These are phyloP conservation scores for Alternaria conjuncta DNA, from an alignment of 2,329 filamentous ascomycete genomes.

Conservation along the genomic window DNA sequence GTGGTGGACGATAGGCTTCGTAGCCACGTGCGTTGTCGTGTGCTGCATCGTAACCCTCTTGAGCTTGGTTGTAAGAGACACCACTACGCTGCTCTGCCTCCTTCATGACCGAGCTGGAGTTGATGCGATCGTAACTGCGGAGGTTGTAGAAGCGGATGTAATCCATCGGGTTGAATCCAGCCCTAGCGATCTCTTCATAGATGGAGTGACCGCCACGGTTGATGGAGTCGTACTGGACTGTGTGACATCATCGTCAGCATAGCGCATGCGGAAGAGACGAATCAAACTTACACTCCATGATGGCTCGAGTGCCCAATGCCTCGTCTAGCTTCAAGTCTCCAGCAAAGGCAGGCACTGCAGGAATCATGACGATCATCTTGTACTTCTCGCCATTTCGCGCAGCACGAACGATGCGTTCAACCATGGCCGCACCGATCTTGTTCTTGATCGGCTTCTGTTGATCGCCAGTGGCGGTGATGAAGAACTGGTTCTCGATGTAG, in stretches of 20 bases:
- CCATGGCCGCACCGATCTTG: constrained; percentile 78
- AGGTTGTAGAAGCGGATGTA: constrained; percentile 89
- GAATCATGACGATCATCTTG: constrained; percentile 79
- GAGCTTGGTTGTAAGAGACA: constrained; percentile 71
- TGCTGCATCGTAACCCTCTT: constrained; percentile 67
- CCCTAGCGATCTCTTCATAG: constrained; percentile 70
- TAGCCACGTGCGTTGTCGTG: constrained; percentile 51
- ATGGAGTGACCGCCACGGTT: constrained; percentile 79
- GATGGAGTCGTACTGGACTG: constrained; percentile 78
- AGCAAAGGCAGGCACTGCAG: constrained; percentile 80
- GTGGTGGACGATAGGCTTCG: constrained; percentile 42
- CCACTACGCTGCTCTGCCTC: constrained; percentile 68
- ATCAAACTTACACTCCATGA: constrained; percentile 67
- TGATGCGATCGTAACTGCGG: constrained; percentile 83
- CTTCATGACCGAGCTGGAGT: constrained; percentile 68
- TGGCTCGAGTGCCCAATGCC: constrained; percentile 77
- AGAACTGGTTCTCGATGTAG: constrained; percentile 88
- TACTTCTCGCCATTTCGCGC: constrained; percentile 70
- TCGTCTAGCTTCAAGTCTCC: constrained; percentile 77
- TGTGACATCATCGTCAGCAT: neutral
- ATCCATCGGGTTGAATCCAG: constrained; percentile 71
- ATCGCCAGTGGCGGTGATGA: constrained; percentile 81
- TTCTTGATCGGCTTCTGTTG: constrained; percentile 76
- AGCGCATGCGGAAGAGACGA: neutral
- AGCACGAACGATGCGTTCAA: constrained; percentile 76